Conservation (phyloP, 108 stramenopile genomes). For the Bacterosira constricta region DNA sequence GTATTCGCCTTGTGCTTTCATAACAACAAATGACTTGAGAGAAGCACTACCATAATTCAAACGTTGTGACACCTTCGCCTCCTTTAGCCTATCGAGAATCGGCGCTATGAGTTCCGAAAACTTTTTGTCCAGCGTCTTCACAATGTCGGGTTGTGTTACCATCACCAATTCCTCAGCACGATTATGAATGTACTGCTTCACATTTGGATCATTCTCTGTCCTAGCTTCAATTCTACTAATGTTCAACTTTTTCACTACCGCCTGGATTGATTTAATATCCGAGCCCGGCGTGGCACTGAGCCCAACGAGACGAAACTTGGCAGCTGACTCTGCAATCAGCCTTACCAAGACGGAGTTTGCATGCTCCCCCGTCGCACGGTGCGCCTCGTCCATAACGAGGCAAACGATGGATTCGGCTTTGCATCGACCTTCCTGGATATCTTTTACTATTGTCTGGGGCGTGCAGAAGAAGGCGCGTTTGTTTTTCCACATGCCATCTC, state of each 20-base stretch:
- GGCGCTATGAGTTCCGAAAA: constrained; percentile 64
- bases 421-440: constrained; percentile 68
- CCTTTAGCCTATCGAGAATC: constrained; percentile 48
- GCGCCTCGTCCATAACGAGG: constrained; percentile 97
- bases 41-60: constrained; percentile 40
- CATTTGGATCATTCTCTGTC: constrained; percentile 81
- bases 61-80: constrained; percentile 31
- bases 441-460: constrained; percentile 94
- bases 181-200: constrained; percentile 80
- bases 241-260: constrained; percentile 72
- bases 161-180: constrained; percentile 69
- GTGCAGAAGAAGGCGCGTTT: constrained; percentile 96
- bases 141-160: constrained; percentile 49
- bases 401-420: constrained; percentile 74
- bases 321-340: constrained; percentile 52
- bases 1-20: constrained; percentile 52
- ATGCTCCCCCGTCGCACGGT: constrained; percentile 93
- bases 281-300: constrained; percentile 96
- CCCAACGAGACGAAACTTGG: constrained; percentile 82
- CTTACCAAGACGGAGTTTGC: constrained; percentile 69
- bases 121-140: constrained; percentile 50
- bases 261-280: constrained; percentile 84
- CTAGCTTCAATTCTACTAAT: constrained; percentile 80
- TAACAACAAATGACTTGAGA: constrained; percentile 52
- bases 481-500: constrained; percentile 62